Conservation (phyloP, 495 filamentous ascomycete genomes). For the Hypomontagnella submonticulosa region DNA sequence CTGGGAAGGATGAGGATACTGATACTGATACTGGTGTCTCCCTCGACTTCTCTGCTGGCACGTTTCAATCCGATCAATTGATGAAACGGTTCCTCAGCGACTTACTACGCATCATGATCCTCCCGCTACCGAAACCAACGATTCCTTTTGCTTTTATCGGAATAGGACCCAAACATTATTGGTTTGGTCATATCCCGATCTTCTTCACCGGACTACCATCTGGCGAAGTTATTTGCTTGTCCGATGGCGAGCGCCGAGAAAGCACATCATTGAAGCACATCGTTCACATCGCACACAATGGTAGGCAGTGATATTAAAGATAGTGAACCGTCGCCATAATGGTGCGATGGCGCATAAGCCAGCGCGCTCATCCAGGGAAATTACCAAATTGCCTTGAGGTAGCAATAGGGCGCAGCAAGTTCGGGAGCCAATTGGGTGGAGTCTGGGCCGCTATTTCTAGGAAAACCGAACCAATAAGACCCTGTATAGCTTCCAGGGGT, state of each 20-base stretch:
- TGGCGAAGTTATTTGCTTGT: conserved; percentile 3
- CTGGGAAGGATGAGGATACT: conserved; percentile 5
- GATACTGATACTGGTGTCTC: conserved; percentile 3
- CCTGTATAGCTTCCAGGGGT: conserved; percentile 31
- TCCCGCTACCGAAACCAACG: conserved; percentile 6
- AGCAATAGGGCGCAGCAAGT: conserved; percentile 40
- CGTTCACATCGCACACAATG: not conserved
- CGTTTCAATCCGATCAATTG: conserved; percentile 32
- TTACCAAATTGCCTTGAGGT: conserved; percentile 38
- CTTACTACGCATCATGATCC: conserved; percentile 36
- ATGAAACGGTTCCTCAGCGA: conserved; percentile 32
- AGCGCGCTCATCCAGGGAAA: conserved; percentile 34
- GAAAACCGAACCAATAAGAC: conserved; percentile 35
- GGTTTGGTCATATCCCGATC: conserved; percentile 6
- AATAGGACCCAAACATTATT: too few relatives aligned
- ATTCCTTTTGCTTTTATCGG: too few relatives aligned
- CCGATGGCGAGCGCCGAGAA: not conserved
- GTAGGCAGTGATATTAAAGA: conserved; percentile 10
- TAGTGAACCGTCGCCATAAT: conserved; percentile 8
- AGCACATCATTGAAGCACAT: not conserved
- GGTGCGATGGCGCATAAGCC: conserved; percentile 12
- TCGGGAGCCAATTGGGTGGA: conserved; percentile 39
- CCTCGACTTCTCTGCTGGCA: conserved; percentile 6
- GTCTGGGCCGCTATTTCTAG: conserved; percentile 35
- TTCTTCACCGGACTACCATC: not conserved